These are phyloP conservation scores for Solanum sparsipilum DNA, from an alignment of 257 asterid genomes.

Conservation along the genomic window DNA sequence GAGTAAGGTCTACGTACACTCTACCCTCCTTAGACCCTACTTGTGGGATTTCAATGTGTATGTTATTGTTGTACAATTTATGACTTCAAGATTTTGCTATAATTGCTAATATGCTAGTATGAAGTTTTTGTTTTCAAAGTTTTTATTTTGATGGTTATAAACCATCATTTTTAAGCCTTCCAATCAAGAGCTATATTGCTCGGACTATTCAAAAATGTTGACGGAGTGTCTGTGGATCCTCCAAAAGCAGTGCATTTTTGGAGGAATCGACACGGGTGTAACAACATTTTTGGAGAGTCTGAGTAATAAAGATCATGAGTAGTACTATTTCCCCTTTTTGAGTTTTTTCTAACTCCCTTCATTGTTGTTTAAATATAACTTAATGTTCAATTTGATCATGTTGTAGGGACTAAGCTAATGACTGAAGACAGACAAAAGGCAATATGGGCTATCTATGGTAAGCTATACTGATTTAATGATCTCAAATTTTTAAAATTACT, in stretches of 20 bases:
- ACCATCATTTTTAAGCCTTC: neutral
- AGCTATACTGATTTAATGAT: neutral
- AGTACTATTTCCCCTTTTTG: neutral
- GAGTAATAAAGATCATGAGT: neutral
- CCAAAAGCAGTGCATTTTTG: neutral
- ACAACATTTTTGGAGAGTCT: neutral
- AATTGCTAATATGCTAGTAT: neutral
- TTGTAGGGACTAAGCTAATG: slow-evolving; percentile 68
- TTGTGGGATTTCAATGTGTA: neutral
- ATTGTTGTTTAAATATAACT: neutral
- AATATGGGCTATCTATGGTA: slow-evolving; percentile 90
- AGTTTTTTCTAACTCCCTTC: neutral
- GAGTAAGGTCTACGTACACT: neutral
- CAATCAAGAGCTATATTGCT: neutral
- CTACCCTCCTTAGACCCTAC: neutral
- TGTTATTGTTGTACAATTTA: neutral
- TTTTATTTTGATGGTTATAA: neutral
- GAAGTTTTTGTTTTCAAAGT: neutral
- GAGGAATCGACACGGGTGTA: neutral
- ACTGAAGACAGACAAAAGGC: slow-evolving; percentile 67
- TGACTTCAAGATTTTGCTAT: neutral
- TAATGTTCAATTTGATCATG: neutral
- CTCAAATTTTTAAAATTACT: neutral
- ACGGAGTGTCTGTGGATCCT: neutral
- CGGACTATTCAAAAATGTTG: neutral